phyloP scores from a whole-genome alignment of 148 eudicot genomes.

The Rhododendron simsii region DNA sequence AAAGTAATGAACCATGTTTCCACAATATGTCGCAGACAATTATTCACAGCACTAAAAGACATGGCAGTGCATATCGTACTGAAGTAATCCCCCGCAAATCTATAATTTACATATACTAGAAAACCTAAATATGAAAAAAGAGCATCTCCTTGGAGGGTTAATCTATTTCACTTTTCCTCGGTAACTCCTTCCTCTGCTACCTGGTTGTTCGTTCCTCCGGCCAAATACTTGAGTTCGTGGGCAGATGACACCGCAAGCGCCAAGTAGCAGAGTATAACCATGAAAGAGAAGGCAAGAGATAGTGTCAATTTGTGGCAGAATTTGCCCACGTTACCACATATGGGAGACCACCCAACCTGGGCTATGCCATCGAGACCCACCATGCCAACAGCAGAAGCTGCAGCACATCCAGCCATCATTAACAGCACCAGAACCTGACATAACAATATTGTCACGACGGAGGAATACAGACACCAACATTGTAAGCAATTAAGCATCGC shows the following conservation, averaged over 20 bases:
- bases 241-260: neutral
- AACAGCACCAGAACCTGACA: slow-evolving; percentile 7
- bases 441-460: neutral
- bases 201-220: neutral
- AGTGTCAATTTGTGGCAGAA: slow-evolving; percentile 7
- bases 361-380: neutral
- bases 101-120: neutral
- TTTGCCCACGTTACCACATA: neutral
- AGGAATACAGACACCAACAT: neutral
- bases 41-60: neutral
- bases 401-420: slow-evolving; percentile 15
- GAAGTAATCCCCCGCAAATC: neutral
- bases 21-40: neutral
- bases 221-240: slow-evolving; percentile 3
- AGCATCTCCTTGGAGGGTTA: neutral
- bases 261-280: slow-evolving; percentile 8
- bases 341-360: slow-evolving; percentile 2
- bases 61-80: neutral
- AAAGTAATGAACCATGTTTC: neutral
- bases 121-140: neutral
- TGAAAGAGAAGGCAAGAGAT: slow-evolving; percentile 7
- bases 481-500: neutral
- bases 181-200: neutral
- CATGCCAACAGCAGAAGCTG: slow-evolving; percentile 3
- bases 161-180: neutral